Percentiles rank a stretch among this genome's conserved stretches.
Evolutionary conservation across 306 rosid species (phyloP).

Genomic region (Citrullus colocynthis): DNA sequence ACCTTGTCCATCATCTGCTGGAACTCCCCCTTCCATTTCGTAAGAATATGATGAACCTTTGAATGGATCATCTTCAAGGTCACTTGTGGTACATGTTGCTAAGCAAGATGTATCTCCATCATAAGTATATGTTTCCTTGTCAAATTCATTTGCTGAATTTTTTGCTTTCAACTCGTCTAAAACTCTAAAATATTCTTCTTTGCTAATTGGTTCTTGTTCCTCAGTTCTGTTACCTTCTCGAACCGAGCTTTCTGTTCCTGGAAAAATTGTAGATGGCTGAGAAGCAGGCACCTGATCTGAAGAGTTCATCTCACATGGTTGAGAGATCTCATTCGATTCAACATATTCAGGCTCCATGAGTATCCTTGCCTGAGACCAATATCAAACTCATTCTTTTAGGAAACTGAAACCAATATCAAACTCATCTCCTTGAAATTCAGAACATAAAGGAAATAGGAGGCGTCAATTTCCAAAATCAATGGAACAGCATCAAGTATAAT

Average conservation of each 20-base stretch:
- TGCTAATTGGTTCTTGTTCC: constrained; percentile 30
- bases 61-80: constrained; percentile 54
- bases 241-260: constrained; percentile 16
- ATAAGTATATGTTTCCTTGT: constrained; percentile 36
- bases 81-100: constrained; percentile 79
- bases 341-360: constrained; percentile 42
- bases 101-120: constrained; percentile 74
- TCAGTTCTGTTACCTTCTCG: constrained; percentile 22
- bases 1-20: constrained; percentile 32
- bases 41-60: constrained; percentile 43
- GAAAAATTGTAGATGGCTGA: constrained; percentile 20
- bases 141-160: constrained; percentile 26
- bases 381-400: constrained; percentile 2
- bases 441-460: background rate
- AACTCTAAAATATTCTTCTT: constrained; percentile 61
- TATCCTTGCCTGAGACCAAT: constrained; percentile 66
- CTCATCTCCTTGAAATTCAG: background rate
- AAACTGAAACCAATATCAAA: constrained; percentile 23
- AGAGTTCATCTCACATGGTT: constrained; percentile 19
- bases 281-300: constrained; percentile 15
- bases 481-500: background rate
- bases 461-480: too few species aligned
- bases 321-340: constrained; percentile 28
- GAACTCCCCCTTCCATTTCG: constrained; percentile 41
- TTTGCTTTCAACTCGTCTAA: constrained; percentile 63